Evolutionary conservation across 2,329 filamentous ascomycete genomes (phyloP), one percentile per base, ranked within the genome.

Genomic region (Xylariaceae sp.): DNA sequence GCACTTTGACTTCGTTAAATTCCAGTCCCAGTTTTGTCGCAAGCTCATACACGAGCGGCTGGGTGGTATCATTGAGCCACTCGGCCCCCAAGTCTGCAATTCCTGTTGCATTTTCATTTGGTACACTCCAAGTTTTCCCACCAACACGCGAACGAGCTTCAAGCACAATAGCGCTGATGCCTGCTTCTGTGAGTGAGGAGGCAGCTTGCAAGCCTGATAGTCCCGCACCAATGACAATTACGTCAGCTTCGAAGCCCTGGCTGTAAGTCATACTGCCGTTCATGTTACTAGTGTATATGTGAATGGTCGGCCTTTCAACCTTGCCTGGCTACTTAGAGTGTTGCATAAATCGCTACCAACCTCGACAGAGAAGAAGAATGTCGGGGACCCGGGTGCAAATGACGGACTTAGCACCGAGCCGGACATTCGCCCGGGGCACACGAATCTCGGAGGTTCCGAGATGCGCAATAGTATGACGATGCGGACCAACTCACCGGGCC

Each of bases 41-140:
- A 7, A 78, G 60, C 0, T 60, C 65, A 54, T 63, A 73, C 43
- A 82, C 71, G 3, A 65, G 64, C 22, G 57, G 65, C 53, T 83
- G 79, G 44, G 72, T 78, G 1, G 66, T 73, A 45, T 82, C 75
- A 53, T 84, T 83, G 54, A 83, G 75, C 81, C 80, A 84, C 0
- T 77, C 78, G 0, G 78, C 81, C 2, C 80, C 80, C 0, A 81
- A 58, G 18, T 83, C 81, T 6, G 74, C 68, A 0, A 65, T 51
- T 0, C 72, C 73, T 2, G 61, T 62, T 27, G 59, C 68, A 32
- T 62, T 51, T 1, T 64, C 55, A 9, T 66, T 53, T 1, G 64
- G 60, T 3, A 64, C 50, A 3, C 68, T 74, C 63, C 68, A 75
- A 0, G 74, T 77, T 61, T 80, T 81, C 6, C 78, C 77, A 0